Evolutionary conservation across 2,329 filamentous ascomycete genomes (phyloP).

Genomic region (Cladophialophora exuberans): DNA sequence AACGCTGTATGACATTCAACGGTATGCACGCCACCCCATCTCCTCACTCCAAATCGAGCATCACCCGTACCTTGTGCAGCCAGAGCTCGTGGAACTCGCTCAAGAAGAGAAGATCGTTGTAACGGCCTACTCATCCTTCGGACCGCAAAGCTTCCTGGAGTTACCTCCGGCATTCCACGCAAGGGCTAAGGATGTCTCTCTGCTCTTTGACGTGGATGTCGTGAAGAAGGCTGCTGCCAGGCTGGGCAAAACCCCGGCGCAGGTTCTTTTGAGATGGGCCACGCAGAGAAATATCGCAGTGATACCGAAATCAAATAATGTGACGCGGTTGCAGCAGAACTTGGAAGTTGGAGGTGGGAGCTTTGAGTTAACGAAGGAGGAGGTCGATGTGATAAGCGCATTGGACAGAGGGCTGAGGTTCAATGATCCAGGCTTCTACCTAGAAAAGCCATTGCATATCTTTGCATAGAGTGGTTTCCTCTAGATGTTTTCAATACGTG

Average conservation of each 20-base stretch:
- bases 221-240: constrained; percentile 70
- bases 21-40: constrained; percentile 73
- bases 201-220: constrained; percentile 71
- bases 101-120: constrained; percentile 71
- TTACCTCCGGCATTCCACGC: constrained; percentile 58
- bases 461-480: too few species aligned
- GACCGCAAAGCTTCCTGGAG: constrained; percentile 77
- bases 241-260: constrained; percentile 72
- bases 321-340: constrained; percentile 42
- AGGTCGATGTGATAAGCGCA: constrained; percentile 26
- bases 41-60: constrained; percentile 86
- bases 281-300: constrained; percentile 81
- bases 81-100: constrained; percentile 69
- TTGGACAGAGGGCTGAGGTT: constrained; percentile 29
- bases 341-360: constrained; percentile 16
- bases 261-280: constrained; percentile 84
- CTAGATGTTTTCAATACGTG: too few species aligned
- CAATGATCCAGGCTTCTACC: constrained; percentile 31
- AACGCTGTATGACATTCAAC: constrained; percentile 76
- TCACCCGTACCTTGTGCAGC: constrained; percentile 84
- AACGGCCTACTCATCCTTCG: constrained; percentile 84
- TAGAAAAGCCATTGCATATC: constrained; percentile 25
- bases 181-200: constrained; percentile 66
- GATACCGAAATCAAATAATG: constrained; percentile 75
- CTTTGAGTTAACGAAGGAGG: constrained; percentile 27